These are phyloP conservation scores for Salix purpurea DNA, from an alignment of 345 rosid species.

Conservation along the genomic window DNA sequence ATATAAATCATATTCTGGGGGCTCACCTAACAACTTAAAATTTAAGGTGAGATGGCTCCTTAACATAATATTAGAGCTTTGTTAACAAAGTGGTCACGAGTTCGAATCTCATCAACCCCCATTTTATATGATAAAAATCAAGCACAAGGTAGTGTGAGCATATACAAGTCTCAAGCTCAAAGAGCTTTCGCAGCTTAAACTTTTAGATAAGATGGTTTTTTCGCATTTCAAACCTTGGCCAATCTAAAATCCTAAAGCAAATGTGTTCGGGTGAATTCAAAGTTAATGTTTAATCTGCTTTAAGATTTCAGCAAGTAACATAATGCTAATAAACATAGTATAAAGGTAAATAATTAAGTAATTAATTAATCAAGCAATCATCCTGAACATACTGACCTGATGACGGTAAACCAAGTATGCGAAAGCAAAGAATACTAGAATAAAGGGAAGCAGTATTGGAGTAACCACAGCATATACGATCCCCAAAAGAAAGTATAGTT, in stretches of 20 bases:
- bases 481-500: constrained; percentile 90
- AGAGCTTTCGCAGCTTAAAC: rapidly evolving
- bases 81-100: rapidly evolving
- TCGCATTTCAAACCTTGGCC: background rate
- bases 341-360: background rate
- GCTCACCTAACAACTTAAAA: too few species aligned
- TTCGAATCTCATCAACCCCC: rapidly evolving
- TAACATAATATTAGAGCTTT: rapidly evolving
- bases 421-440: constrained; percentile 78
- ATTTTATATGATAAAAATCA: too few species aligned
- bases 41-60: too few species aligned
- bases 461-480: constrained; percentile 88
- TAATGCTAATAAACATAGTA: background rate
- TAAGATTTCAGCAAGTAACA: background rate
- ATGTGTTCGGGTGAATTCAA: background rate
- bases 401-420: constrained; percentile 95
- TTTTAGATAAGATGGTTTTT: too few species aligned
- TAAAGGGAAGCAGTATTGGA: constrained; percentile 93
- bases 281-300: background rate
- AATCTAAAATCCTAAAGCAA: background rate
- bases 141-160: rapidly evolving
- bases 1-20: too few species aligned
- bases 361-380: background rate
- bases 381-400: constrained; percentile 55
- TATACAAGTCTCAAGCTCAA: too few species aligned